Conservation (phyloP, 108 stramenopile species). For the Cyclotella distinguenda region DNA sequence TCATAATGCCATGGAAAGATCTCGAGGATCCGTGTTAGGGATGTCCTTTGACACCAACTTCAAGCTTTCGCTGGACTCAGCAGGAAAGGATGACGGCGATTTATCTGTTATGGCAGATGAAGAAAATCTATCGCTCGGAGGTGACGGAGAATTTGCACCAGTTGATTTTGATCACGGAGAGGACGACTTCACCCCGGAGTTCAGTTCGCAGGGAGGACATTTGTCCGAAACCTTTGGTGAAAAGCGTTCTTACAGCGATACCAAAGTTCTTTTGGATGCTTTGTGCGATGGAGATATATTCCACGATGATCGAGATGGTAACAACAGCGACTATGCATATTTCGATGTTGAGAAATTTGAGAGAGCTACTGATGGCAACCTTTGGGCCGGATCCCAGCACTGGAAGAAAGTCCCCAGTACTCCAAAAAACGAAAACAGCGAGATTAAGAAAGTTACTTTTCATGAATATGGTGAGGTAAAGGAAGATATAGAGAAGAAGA, state of each 20-base stretch:
- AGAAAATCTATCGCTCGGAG: conserved; percentile 23
- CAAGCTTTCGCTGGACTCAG: conserved; percentile 46
- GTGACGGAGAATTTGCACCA: conserved; percentile 46
- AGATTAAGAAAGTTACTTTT: conserved; percentile 37
- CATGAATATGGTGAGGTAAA: conserved; percentile 14
- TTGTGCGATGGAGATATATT: conserved; percentile 66
- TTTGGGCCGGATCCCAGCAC: conserved; percentile 89
- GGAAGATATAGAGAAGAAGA: conserved; percentile 42
- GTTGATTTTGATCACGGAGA: conserved; percentile 49
- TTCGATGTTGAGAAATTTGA: conserved; percentile 65
- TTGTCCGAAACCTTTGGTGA: conserved; percentile 32
- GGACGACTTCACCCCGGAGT: conserved; percentile 42
- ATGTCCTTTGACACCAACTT: conserved; percentile 47
- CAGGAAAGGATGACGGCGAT: conserved; percentile 29
- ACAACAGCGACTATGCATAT: conserved; percentile 56
- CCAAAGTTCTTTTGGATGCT: conserved; percentile 65
- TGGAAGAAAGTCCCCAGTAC: conserved; percentile 69
- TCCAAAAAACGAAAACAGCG: conserved; percentile 12
- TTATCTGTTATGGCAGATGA: conserved; percentile 7
- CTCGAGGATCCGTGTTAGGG: conserved; percentile 48
- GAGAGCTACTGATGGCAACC: conserved; percentile 63
- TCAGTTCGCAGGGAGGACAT: conserved; percentile 4
- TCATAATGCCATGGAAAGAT: conserved; percentile 75
- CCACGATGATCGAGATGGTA: conserved; percentile 23
- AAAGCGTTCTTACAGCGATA: conserved; percentile 46